Evolutionary conservation across 2,329 filamentous ascomycete species (phyloP), one percentile per base, ranked within the genome.

Genomic region (Cadophora luteo-olivacea): DNA sequence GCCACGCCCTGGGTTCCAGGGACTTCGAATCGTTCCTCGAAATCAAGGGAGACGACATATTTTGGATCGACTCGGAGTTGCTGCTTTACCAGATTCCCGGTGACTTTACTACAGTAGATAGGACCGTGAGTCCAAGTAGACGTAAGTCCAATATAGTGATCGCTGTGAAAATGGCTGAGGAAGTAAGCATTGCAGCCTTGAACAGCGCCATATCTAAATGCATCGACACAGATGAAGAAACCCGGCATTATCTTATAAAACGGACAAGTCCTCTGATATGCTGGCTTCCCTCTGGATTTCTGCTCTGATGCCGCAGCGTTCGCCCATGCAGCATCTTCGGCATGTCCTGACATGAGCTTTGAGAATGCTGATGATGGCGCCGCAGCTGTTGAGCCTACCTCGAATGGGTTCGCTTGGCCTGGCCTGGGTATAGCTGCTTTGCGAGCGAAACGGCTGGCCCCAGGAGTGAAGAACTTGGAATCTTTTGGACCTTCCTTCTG

Each of bases 161-260:
- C 96, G 76, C 94, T 97, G 80, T 99, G 96, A 74, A 98, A 99
- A 78, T 99, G 96, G 75, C 94, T 97, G 12, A 99, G 85, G 74
- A 99, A 99, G 78, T 99, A 99, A 1, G 95, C 96, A 65, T 92
- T 91, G 78, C 94, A 97, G 0, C 93, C 94, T 77, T 97, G 87
- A 0, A 99, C 93, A 4, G 94, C 93, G 1, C 96, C 96, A 76
- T 98, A 99, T 24, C 95, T 89, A 77, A 99, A 97, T 0, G 96
- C 96, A 79, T 99, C 96, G 0, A 99, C 96, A 68, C 93, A 97
- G 64, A 98, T 97, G 72, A 87, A 93, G 75, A 97, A 91, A 0
- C 93, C 94, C 0, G 95, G 94, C 81, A 99, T 90, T 72, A 98
- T 97, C 80, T 99, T 99, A 83, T 99, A 99, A 76, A 99, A 99